Evolutionary conservation across 192 early-diverging fungal species (phyloP).

Genomic region (Backusella luteola): DNA sequence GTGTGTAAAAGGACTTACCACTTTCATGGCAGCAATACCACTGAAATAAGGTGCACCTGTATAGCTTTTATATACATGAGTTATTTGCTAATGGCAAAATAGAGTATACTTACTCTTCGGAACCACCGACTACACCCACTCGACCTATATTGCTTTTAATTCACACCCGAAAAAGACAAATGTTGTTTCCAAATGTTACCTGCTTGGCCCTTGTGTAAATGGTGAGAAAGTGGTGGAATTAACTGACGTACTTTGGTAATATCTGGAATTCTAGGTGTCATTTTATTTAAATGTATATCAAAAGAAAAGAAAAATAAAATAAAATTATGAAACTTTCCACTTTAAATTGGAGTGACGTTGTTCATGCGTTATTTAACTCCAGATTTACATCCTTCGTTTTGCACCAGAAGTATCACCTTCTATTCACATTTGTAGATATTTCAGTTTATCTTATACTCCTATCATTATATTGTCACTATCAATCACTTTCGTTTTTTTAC

Average conservation of each 20-base stretch:
- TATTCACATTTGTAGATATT: no score
- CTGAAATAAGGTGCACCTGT: conserved; percentile 95
- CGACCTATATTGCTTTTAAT: conserved; percentile 40
- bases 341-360: no score
- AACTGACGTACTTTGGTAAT: conserved; percentile 39
- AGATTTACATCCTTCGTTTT: no score
- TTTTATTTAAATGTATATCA: neutral
- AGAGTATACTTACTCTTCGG: conserved; percentile 64
- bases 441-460: no score
- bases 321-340: no score
- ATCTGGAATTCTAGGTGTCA: conserved; percentile 29
- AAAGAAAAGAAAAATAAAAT: neutral
- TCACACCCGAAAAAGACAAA: neutral
- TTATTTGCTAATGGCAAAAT: neutral
- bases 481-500: no score
- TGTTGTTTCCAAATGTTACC: conserved; percentile 42
- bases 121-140: conserved; percentile 75
- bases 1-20: conserved; percentile 44
- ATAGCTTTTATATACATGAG: conserved; percentile 48
- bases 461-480: no score
- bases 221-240: conserved; percentile 57
- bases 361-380: no score
- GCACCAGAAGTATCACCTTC: no score
- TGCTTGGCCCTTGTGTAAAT: conserved; percentile 79
- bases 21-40: conserved; percentile 63